These are phyloP conservation scores for Paspalum notatum DNA, from an alignment of 176 grass and related monocot species.

Conservation along the genomic window DNA sequence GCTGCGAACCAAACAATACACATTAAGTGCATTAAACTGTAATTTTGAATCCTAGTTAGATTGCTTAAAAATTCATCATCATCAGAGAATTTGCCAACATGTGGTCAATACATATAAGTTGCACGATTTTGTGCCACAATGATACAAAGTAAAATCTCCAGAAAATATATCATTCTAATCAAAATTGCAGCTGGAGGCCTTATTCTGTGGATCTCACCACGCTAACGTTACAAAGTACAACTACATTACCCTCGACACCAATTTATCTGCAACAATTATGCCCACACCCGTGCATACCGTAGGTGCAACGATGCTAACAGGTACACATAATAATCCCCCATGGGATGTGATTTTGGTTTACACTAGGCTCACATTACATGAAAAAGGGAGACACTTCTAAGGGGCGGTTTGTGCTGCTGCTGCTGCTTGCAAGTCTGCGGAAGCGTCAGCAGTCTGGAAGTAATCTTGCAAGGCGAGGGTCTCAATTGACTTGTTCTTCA, in stretches of 20 bases:
- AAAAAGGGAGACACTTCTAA: slow-evolving; percentile 31
- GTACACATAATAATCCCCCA: slow-evolving; percentile 32
- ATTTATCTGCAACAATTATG: not conserved
- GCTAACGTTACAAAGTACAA: slow-evolving; percentile 20
- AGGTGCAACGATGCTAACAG: slow-evolving; percentile 25
- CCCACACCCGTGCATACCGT: slow-evolving; percentile 23
- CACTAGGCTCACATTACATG: slow-evolving; percentile 14
- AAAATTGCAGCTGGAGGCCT: slow-evolving; percentile 29
- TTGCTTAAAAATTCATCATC: too few species aligned
- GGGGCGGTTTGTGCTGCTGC: slow-evolving; percentile 43
- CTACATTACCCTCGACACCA: slow-evolving; percentile 19
- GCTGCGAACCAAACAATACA: too few species aligned
- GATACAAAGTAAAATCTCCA: slow-evolving; percentile 34
- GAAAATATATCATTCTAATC: not conserved
- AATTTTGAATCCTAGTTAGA: too few species aligned
- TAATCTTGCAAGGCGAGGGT: slow-evolving; percentile 93
- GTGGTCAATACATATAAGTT: slow-evolving; percentile 33
- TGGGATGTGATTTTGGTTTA: not conserved
- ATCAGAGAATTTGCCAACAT: slow-evolving; percentile 14
- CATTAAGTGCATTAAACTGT: too few species aligned
- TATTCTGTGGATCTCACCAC: slow-evolving; percentile 41
- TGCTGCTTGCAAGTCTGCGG: slow-evolving; percentile 58
- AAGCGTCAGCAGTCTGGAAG: slow-evolving; percentile 55
- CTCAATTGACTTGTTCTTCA: slow-evolving; percentile 79
- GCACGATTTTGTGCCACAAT: slow-evolving; percentile 28